Percentiles rank a stretch among this genome's conserved stretches.
Conservation (phyloP, 2,329 filamentous ascomycete genomes). For the Plectosphaerella plurivora region DNA sequence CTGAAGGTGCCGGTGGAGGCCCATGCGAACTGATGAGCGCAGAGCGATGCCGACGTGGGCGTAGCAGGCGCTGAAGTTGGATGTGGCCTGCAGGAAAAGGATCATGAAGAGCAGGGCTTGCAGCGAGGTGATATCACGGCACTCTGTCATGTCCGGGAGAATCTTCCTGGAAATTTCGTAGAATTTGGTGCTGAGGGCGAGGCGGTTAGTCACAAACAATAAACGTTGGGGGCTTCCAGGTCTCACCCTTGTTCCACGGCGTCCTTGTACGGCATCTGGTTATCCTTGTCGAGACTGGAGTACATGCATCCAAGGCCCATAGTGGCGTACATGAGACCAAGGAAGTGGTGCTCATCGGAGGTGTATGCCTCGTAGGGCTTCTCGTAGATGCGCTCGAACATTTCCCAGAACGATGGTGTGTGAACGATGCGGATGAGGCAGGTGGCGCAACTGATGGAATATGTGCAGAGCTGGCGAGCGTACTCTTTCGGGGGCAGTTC, state of each 20-base stretch:
- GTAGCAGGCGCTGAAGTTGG: conserved; percentile 75
- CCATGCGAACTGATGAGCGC: conserved; percentile 70
- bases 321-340: conserved; percentile 67
- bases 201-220: background rate
- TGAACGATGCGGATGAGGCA: conserved; percentile 69
- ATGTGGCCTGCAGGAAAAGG: conserved; percentile 74
- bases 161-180: conserved; percentile 65
- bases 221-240: conserved; percentile 1
- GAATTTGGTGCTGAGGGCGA: conserved; percentile 60
- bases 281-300: conserved; percentile 46
- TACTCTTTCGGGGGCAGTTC: conserved; percentile 66
- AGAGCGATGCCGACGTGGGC: conserved; percentile 75
- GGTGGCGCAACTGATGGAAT: conserved; percentile 52
- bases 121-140: conserved; percentile 68
- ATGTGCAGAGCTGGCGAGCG: conserved; percentile 49
- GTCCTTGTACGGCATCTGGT: conserved; percentile 40
- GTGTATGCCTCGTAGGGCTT: conserved; percentile 57
- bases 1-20: conserved; percentile 68
- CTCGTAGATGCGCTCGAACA: conserved; percentile 74
- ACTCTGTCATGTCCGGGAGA: conserved; percentile 62
- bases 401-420: conserved; percentile 73
- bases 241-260: conserved; percentile 54
- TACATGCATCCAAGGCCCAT: conserved; percentile 73
- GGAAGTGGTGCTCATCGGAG: conserved; percentile 61
- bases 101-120: conserved; percentile 78